phyloP scores from a whole-genome alignment of 257 asterid species.

The Solanum microdontum region DNA sequence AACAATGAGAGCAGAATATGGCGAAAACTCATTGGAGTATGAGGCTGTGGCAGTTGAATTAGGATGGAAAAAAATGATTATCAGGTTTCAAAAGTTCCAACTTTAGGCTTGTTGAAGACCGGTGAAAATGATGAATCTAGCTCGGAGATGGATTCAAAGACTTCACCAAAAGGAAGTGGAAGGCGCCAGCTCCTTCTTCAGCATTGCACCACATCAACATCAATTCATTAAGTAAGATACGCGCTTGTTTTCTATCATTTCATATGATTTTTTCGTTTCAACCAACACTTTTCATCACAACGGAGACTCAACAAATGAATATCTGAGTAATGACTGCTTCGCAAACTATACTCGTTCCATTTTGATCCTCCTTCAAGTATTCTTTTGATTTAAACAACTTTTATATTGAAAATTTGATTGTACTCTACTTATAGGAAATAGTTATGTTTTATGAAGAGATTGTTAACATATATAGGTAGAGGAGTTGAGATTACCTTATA shows the following conservation, averaged over 20 bases:
- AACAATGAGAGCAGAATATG: constrained; percentile 5
- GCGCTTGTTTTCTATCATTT: not conserved
- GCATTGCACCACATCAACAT: constrained; percentile 35
- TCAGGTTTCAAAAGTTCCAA: constrained; percentile 12
- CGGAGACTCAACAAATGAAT: not conserved
- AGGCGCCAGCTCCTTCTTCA: constrained; percentile 43
- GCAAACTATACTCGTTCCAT: not conserved
- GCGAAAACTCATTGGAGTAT: constrained; percentile 10
- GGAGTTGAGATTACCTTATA: too few species aligned
- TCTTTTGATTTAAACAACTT: too few species aligned
- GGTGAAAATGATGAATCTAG: not conserved
- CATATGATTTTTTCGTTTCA: not conserved
- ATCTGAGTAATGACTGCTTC: not conserved
- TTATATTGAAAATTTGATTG: too few species aligned
- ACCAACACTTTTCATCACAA: not conserved
- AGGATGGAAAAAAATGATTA: constrained; percentile 51
- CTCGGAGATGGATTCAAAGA: constrained; percentile 3
- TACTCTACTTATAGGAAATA: too few species aligned
- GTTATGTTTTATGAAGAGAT: too few species aligned
- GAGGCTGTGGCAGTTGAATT: constrained; percentile 26
- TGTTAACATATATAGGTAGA: too few species aligned
- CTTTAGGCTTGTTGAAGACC: constrained; percentile 1
- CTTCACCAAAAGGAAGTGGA: constrained; percentile 15
- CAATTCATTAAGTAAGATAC: constrained; percentile 9
- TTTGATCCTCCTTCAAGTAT: not conserved